Evolutionary conservation across 352 stramenopile genomes (phyloP).

Genomic region (Plasmopara muralis): DNA sequence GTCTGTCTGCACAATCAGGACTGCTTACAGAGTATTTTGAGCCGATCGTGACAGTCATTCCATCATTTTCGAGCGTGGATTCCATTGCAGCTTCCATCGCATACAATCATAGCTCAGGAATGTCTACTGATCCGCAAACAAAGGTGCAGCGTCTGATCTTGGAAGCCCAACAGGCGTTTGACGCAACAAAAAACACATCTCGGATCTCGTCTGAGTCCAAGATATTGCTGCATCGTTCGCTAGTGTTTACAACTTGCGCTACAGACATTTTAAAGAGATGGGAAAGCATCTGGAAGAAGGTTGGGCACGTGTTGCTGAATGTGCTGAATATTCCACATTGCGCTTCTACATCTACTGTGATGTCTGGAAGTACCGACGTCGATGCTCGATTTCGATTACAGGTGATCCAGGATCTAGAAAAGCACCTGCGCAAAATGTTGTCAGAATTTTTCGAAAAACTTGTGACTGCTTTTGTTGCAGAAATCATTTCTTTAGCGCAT

Average conservation of each 20-base stretch:
- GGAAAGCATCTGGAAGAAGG: constrained; percentile 46
- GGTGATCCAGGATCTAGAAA: constrained; percentile 34
- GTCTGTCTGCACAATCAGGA: constrained; percentile 24
- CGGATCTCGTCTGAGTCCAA: constrained; percentile 70
- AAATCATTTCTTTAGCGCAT: constrained; percentile 32
- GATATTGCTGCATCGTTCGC: constrained; percentile 41
- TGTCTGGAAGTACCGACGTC: constrained; percentile 3
- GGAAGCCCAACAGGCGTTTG: constrained; percentile 44
- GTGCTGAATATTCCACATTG: constrained; percentile 31
- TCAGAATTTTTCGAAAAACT: constrained; percentile 42
- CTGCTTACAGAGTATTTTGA: constrained; percentile 70
- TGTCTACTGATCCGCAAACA: constrained; percentile 14
- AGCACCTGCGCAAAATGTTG: constrained; percentile 44
- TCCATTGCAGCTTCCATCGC: constrained; percentile 5
- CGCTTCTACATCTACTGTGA: constrained; percentile 3
- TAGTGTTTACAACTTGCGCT: constrained; percentile 42
- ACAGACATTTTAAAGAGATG: constrained; percentile 41
- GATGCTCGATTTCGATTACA: constrained; percentile 21
- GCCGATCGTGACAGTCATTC: constrained; percentile 27
- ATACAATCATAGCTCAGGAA: neutral
- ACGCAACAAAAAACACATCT: constrained; percentile 55
- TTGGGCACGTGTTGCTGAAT: constrained; percentile 40
- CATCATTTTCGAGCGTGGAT: constrained; percentile 30
- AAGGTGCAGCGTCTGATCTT: constrained; percentile 43
- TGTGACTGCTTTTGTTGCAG: constrained; percentile 34